Base-by-base conservation (phyloP, 768 basidiomycete genomes). In the Epithele typhae region DNA sequence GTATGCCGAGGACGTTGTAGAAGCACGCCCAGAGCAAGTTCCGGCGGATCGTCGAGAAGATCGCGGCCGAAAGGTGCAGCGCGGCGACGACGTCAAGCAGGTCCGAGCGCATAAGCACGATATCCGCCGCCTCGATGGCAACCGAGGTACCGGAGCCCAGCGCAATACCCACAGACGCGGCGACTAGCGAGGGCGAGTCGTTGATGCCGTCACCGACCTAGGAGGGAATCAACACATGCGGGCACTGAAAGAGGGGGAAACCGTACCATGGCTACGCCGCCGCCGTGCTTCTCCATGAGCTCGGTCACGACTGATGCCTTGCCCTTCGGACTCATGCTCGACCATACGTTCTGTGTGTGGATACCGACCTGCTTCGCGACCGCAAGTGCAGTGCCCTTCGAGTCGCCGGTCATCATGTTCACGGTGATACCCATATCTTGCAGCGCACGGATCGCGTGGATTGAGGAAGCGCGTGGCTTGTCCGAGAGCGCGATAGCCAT, bases 141-240 rank as follows among this genome's bases (percentile, higher is more conserved):
- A 99, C 92, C 5, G 92, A 95, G 15, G 96, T 94, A 25, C 96
- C 96, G 3, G 92, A 89, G 10, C 91, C 94, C 5, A 99, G 80
- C 1, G 96, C 96, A 49, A 99, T 94, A 34, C 96, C 96, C 19
- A 99, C 90, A 1, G 92, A 91, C 1, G 95, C 91, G 4, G 92
- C 93, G 14, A 93, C 94, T 2, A 99, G 82, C 11, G 95, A 96
- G 1, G 94, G 95, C 2, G 95, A 97, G 63, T 99, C 96, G 64
- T 99, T 98, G 71, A 98, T 96, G 25, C 96, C 96, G 65, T 99
- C 96, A 19, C 96, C 96, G 33, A 99, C 92, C 92, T 94, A 11
- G 23, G 32, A 49, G 33, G 21, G 27, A 25, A 36, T n/a, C 18
- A 19, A 30, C 8, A 30, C 27, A 30, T 30, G 8, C 7, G 27